These are phyloP conservation scores for Pseudotulostoma volvatum DNA, from an alignment of 495 filamentous ascomycete species.

Conservation along the genomic window DNA sequence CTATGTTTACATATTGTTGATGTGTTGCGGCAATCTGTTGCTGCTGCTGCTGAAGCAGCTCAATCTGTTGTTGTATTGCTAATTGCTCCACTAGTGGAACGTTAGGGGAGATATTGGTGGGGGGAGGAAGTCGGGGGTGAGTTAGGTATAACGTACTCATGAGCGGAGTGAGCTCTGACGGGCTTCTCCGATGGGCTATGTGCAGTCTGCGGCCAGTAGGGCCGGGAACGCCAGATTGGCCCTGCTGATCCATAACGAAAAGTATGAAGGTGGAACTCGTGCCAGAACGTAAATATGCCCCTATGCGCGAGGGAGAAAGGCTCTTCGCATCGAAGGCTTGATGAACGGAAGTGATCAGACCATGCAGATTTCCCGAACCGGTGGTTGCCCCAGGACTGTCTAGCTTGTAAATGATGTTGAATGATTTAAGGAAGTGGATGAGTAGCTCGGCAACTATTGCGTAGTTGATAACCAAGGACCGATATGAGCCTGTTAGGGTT, in stretches of 20 bases:
- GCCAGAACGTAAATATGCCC: no score
- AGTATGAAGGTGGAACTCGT: neutral
- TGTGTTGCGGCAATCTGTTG: slow-evolving; percentile 93
- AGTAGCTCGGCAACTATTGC: no score
- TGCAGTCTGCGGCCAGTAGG: slow-evolving; percentile 82
- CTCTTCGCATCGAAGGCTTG: neutral
- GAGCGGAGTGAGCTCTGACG: slow-evolving; percentile 91
- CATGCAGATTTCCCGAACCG: neutral
- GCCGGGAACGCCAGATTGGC: slow-evolving; percentile 59
- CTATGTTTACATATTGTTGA: slow-evolving; percentile 95
- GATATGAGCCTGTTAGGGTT: no score
- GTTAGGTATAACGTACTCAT: slow-evolving; percentile 69
- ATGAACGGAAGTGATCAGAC: neutral
- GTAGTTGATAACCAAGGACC: no score
- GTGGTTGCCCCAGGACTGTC: no score
- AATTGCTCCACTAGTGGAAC: slow-evolving; percentile 75
- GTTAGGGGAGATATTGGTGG: neutral
- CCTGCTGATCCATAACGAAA: slow-evolving; percentile 64
- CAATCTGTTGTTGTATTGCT: slow-evolving; percentile 96
- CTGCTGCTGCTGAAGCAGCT: slow-evolving; percentile 93
- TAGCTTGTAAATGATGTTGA: no score
- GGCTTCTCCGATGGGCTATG: slow-evolving; percentile 93
- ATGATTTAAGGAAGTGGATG: no score
- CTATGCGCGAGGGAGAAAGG: no score
- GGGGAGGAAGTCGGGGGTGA: slow-evolving; percentile 2